Conservation (phyloP, 176 grass and related monocot species). For the Triticum monococcum region DNA sequence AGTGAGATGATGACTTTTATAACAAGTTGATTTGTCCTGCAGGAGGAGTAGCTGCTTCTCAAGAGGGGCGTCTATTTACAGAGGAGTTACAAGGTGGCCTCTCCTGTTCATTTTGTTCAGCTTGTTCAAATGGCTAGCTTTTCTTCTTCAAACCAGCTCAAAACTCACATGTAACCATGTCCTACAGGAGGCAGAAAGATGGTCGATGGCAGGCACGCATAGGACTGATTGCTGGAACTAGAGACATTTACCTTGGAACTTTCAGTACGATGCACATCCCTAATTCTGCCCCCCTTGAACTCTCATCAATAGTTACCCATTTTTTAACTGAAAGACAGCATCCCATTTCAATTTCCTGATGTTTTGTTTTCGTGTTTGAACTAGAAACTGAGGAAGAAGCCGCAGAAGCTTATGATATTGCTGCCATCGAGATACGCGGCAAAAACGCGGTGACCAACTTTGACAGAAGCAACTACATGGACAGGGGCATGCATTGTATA, state of each 20-base stretch:
- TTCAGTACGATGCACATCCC: constrained; percentile 60
- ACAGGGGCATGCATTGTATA: constrained; percentile 53
- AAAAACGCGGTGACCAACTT: constrained; percentile 95
- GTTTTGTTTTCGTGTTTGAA: constrained; percentile 14
- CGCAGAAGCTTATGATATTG: constrained; percentile 93
- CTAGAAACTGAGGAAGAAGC: constrained; percentile 98
- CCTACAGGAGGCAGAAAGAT: constrained; percentile 84
- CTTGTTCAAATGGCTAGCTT: neutral
- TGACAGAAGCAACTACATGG: constrained; percentile 85
- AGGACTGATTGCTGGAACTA: constrained; percentile 82
- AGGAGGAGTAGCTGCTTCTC: constrained; percentile 98
- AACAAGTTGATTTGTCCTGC: constrained; percentile 11
- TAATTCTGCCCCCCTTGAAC: neutral
- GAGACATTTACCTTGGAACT: constrained; percentile 97
- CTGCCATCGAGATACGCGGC: constrained; percentile 87
- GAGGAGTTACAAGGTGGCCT: constrained; percentile 94
- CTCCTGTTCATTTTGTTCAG: constrained; percentile 22
- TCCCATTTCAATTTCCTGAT: constrained; percentile 13
- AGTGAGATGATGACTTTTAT: neutral
- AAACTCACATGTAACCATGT: constrained; percentile 23
- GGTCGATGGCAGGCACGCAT: constrained; percentile 98
- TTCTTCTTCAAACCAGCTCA: constrained; percentile 21
- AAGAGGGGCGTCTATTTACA: constrained; percentile 93
- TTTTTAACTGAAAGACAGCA: neutral
- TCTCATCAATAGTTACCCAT: neutral